Evolutionary conservation across 441 rosid species (phyloP).

Genomic region (Raphanus hybrid): DNA sequence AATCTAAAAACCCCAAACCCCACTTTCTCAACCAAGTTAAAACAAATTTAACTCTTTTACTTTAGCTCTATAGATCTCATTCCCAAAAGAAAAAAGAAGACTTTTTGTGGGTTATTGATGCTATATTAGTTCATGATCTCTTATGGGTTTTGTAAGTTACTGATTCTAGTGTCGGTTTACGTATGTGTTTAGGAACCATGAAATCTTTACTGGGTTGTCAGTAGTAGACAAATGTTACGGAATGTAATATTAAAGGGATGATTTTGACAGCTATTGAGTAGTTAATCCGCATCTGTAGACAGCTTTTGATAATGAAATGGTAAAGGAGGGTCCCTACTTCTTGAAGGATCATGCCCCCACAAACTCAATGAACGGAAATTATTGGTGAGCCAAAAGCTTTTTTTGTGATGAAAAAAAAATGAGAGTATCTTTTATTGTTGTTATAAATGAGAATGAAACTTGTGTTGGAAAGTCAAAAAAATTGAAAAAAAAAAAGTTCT

Average conservation of each 20-base stretch:
- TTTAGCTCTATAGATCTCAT: constrained; percentile 1
- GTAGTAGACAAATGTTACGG: constrained; percentile 24
- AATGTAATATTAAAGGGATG: constrained; percentile 14
- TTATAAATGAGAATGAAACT: constrained; percentile 26
- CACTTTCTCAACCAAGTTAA: constrained; percentile 15
- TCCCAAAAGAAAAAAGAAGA: neutral
- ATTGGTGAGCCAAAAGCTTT: constrained; percentile 45
- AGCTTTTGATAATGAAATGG: constrained; percentile 17
- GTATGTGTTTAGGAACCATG: constrained; percentile 24
- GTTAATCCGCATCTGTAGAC: constrained; percentile 10
- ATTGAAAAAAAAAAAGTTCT: too few species aligned
- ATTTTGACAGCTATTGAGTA: constrained; percentile 17
- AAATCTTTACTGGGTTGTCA: neutral
- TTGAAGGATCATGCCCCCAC: constrained; percentile 38
- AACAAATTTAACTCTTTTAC: neutral
- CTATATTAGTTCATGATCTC: neutral
- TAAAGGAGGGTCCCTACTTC: constrained; percentile 43
- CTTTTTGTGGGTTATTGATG: neutral
- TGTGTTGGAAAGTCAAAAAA: constrained; percentile 20
- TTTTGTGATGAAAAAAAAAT: constrained; percentile 1
- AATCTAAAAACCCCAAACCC: constrained; percentile 27
- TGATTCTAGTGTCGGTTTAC: constrained; percentile 2
- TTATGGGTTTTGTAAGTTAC: neutral
- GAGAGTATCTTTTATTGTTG: constrained; percentile 29
- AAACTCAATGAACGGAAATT: constrained; percentile 45